Conservation (phyloP, 768 basidiomycete species). For the Phanerochaete sordida region DNA sequence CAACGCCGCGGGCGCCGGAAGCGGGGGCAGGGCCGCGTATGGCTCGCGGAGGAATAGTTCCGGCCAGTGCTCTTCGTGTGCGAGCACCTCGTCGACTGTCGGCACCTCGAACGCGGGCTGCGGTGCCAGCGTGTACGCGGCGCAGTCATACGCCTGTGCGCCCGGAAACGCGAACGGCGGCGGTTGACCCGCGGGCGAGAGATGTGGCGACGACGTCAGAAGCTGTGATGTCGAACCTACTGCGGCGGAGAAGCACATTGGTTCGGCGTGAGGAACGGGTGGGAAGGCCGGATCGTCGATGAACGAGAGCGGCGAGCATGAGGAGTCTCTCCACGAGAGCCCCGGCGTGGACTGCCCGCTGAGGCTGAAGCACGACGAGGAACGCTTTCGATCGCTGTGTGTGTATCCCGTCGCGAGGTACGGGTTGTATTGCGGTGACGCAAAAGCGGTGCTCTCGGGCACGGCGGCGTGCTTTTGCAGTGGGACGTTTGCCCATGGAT, state of each 20-base stretch:
- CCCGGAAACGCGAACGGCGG: neutral
- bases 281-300: conserved; percentile 5
- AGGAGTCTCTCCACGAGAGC: conserved; percentile 9
- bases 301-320: conserved; percentile 9
- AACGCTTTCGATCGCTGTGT: neutral
- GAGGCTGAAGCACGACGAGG: neutral
- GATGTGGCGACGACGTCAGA: neutral
- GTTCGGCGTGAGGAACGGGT: neutral
- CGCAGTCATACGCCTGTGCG: neutral
- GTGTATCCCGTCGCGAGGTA: too few species aligned
- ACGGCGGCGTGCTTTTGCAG: neutral
- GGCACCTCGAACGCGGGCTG: neutral
- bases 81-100: neutral
- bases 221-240: neutral
- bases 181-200: neutral
- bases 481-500: neutral
- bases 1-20: neutral
- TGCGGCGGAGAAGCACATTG: neutral
- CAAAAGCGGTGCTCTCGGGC: neutral
- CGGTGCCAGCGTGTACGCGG: neutral
- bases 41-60: neutral
- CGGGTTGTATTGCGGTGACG: neutral
- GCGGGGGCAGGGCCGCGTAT: too few species aligned
- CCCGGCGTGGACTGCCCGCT: conserved; percentile 7
- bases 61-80: neutral